These are phyloP conservation scores for Hygrophila difformis DNA, from an alignment of 257 asterid genomes.

Conservation along the genomic window DNA sequence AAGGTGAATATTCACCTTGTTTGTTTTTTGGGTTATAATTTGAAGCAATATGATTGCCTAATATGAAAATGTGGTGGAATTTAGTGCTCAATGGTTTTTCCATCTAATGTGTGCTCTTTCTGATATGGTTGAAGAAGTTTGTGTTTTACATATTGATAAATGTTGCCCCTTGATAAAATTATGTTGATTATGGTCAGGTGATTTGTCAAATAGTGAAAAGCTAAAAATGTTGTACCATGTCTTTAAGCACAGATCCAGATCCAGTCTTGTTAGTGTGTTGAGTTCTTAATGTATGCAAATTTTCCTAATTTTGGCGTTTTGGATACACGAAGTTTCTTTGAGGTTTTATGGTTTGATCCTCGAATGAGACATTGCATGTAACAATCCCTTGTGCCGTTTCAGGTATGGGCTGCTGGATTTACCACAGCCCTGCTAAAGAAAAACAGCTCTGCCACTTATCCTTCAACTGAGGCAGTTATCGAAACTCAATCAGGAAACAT, in stretches of 20 bases:
- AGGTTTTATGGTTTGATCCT: constrained; percentile 3
- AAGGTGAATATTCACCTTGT: no score
- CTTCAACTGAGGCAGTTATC: constrained; percentile 32
- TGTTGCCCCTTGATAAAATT: constrained; percentile 3
- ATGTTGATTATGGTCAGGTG: constrained; percentile 9
- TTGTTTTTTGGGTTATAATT: no score
- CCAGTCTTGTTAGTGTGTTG: no score
- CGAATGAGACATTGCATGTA: constrained; percentile 12
- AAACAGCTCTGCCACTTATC: constrained; percentile 43
- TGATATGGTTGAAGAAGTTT: neutral
- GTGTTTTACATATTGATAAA: neutral
- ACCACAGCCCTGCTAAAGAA: constrained; percentile 74
- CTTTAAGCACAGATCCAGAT: constrained; percentile 10
- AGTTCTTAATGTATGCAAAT: neutral
- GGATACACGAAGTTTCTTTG: constrained; percentile 2
- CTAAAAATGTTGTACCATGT: constrained; percentile 1
- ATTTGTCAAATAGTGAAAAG: neutral
- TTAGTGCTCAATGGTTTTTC: no score
- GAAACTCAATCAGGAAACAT: constrained; percentile 23
- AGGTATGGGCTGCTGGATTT: constrained; percentile 99
- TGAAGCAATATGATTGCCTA: no score
- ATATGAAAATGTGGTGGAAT: neutral
- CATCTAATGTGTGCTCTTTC: neutral
- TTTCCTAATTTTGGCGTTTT: neutral
- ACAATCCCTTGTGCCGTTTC: constrained; percentile 13